Conservation (phyloP, 768 basidiomycete genomes). For the Boletus vermiculosoides region DNA sequence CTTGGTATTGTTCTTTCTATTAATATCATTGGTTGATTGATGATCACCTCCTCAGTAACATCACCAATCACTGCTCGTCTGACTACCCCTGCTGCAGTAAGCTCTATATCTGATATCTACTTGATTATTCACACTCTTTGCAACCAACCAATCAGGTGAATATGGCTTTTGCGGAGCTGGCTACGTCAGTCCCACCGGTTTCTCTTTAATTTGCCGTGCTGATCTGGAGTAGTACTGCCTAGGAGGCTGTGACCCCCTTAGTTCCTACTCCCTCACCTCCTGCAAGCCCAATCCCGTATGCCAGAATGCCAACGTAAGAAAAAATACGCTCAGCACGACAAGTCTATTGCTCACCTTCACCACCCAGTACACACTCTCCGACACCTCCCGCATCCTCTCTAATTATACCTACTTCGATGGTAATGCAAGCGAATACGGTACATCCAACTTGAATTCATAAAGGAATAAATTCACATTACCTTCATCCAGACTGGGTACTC, state of each 20-base stretch:
- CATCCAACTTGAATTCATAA: neutral
- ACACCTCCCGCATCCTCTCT: constrained; percentile 62
- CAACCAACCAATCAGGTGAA: constrained; percentile 35
- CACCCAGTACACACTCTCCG: constrained; percentile 56
- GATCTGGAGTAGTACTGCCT: constrained; percentile 60
- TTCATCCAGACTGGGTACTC: constrained; percentile 61
- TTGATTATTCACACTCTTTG: neutral
- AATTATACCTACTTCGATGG: constrained; percentile 72
- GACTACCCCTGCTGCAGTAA: constrained; percentile 45
- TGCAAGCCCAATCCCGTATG: constrained; percentile 76
- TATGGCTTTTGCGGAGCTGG: constrained; percentile 55
- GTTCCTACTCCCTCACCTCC: constrained; percentile 60
- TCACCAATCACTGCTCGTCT: constrained; percentile 36
- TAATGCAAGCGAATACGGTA: constrained; percentile 68
- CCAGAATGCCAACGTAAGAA: constrained; percentile 53
- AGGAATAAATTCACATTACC: neutral
- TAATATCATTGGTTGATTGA: neutral
- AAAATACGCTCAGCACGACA: neutral
- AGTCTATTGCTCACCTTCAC: neutral
- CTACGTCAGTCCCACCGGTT: constrained; percentile 28
- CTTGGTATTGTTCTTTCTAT: constrained; percentile 21
- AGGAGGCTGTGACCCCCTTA: constrained; percentile 83
- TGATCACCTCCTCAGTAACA: constrained; percentile 31
- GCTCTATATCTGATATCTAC: constrained; percentile 6
- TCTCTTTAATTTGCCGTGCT: constrained; percentile 1